Conservation (phyloP, 768 basidiomycete species). For the Lentinus tigrinus region DNA sequence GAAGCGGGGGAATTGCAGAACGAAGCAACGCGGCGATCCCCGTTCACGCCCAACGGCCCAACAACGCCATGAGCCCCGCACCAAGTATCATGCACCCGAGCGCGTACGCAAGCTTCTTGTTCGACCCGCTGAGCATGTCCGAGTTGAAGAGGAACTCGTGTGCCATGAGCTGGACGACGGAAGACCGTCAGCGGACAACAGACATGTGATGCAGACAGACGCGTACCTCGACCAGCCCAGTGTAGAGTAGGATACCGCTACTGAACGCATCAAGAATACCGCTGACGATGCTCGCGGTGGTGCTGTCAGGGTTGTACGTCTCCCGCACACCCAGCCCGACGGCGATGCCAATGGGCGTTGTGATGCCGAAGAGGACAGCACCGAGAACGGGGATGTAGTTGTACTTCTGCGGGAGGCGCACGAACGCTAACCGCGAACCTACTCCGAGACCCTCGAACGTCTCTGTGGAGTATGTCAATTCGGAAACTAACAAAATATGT, state of each 20-base stretch:
- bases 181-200: not conserved
- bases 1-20: not conserved
- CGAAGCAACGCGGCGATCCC: not conserved
- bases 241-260: slow-evolving; percentile 86
- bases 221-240: slow-evolving; percentile 78
- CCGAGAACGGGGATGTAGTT: slow-evolving; percentile 56
- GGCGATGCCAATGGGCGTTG: slow-evolving; percentile 85
- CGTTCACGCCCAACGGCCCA: slow-evolving; percentile 85
- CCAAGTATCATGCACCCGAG: slow-evolving; percentile 79
- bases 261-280: slow-evolving; percentile 85
- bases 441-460: slow-evolving; percentile 93
- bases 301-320: slow-evolving; percentile 79
- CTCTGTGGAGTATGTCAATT: slow-evolving; percentile 48
- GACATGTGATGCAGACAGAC: not conserved
- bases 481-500: not conserved
- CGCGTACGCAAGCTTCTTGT: slow-evolving; percentile 66
- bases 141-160: slow-evolving; percentile 94
- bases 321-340: slow-evolving; percentile 72
- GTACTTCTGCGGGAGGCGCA: slow-evolving; percentile 58
- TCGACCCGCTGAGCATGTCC: slow-evolving; percentile 74
- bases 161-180: slow-evolving; percentile 66
- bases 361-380: slow-evolving; percentile 68
- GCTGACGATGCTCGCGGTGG: slow-evolving; percentile 76
- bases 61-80: slow-evolving; percentile 84
- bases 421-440: slow-evolving; percentile 82